Evolutionary conservation across 2,329 filamentous ascomycete genomes (phyloP).

Genomic region (Exophiala viscosa): DNA sequence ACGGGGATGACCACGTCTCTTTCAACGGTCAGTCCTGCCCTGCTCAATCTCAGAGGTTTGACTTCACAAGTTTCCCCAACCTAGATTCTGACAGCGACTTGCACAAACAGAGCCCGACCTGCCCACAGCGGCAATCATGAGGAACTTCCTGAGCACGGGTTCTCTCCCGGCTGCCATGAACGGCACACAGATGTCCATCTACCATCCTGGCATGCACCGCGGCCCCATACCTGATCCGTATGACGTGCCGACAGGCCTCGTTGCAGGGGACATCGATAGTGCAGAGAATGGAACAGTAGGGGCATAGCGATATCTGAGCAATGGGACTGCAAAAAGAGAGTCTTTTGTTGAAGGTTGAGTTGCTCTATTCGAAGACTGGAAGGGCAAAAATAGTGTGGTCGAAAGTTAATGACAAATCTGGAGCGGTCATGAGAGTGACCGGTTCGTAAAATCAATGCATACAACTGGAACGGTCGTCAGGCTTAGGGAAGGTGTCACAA

Average conservation of each 20-base stretch:
- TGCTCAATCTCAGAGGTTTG: background rate
- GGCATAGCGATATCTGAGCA: no score
- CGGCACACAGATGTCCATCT: conserved; percentile 1
- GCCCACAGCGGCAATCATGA: background rate
- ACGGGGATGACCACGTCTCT: conserved; percentile 8
- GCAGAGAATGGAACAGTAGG: background rate
- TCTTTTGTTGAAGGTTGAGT: no score
- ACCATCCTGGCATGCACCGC: background rate
- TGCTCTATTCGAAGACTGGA: no score
- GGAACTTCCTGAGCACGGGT: conserved; percentile 1
- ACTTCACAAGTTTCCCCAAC: background rate
- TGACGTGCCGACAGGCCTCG: conserved; percentile 1
- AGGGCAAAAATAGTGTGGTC: no score
- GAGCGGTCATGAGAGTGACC: no score
- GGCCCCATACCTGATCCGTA: conserved; percentile 5
- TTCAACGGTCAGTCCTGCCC: conserved; percentile 1
- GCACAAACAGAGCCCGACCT: conserved; percentile 2
- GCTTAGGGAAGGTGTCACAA: no score
- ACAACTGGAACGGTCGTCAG: no score
- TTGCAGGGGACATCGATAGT: conserved; percentile 5
- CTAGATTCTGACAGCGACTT: background rate
- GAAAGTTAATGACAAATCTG: no score
- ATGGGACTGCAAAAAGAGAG: no score
- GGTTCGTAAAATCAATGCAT: no score
- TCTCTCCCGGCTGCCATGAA: background rate